These are phyloP conservation scores for Pseudohalonectria lignicola DNA, from an alignment of 2,329 filamentous ascomycete species.

Conservation along the genomic window DNA sequence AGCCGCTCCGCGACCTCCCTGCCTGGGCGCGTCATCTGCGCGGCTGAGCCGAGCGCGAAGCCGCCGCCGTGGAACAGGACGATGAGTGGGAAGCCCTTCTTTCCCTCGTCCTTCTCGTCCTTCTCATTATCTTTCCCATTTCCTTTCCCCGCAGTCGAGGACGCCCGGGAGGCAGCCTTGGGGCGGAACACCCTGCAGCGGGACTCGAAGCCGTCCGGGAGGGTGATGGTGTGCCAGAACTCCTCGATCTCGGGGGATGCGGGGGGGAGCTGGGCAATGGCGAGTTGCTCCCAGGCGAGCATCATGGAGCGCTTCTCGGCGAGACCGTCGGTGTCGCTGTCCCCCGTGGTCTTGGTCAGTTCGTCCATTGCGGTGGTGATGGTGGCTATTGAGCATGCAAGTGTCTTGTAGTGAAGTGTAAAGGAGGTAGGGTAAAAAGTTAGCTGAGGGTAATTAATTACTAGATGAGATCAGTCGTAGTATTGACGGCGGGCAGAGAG, in stretches of 20 bases:
- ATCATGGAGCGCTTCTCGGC: neutral
- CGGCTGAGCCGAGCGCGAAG: constrained; percentile 11
- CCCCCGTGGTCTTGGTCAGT: neutral
- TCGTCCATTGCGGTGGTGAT: neutral
- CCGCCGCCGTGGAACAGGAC: constrained; percentile 18
- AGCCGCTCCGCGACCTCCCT: constrained; percentile 3
- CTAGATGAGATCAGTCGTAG: no score
- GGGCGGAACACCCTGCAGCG: neutral
- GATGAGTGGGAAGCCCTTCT: constrained; percentile 8
- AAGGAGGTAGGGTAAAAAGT: no score
- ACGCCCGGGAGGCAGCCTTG: neutral
- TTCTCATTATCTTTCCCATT: no score
- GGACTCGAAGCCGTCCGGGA: neutral
- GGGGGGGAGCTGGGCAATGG: neutral
- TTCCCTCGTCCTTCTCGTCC: neutral
- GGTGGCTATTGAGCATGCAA: no score
- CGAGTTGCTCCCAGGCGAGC: neutral
- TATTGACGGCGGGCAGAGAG: no score
- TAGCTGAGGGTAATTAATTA: no score
- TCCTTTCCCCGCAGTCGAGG: neutral
- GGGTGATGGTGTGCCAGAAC: neutral
- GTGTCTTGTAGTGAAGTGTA: no score
- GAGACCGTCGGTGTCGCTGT: neutral
- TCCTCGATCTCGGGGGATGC: neutral
- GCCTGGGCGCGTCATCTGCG: constrained; percentile 1